Base-by-base conservation (phyloP, 345 rosid species). In the Acer saccharum region DNA sequence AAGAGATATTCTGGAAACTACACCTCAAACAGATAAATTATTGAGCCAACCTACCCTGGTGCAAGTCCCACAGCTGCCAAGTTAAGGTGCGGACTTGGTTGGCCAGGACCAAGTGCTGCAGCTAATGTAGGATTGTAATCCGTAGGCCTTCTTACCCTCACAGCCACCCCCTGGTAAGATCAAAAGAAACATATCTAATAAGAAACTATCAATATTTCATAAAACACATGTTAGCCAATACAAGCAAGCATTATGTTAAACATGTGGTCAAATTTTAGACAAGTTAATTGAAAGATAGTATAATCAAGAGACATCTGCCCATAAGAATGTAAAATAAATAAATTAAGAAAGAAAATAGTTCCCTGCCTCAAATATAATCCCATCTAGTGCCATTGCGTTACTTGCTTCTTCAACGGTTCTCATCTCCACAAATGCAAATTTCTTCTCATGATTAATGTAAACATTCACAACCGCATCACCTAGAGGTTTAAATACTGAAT, bases 121-220 rank as follows among this genome's bases (percentile, higher is more conserved):
- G 90, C 90, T 43, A 87, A 75, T 10, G 90, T 70, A 20, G 90
- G 90, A 69, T 87, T 87, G 60, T 87, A 87, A 73, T 87, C 90
- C 25, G 83, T 87, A 9, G 90, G 90, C 76, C 90, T 83, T 73
- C 86, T 77, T 41, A 87, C 90, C 81, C 83, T 87, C 67, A 87
- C 90, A 29, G 88, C 84, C 35, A 80, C 86, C 35, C 90, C 90
- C 90, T 87, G 66, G 23, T 14, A 66, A 78, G 61, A 61, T 16
- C 78, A 81, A 50, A 32, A 64, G 29, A 29, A 14, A 23, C 68
- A 70, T 23, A 25, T 44, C 73, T 58, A 79, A 72, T 32, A 71
- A 71, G 4, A 6, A 62, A 44, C 54, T 23, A 12, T 12, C 43
- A 43, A 44, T 58, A 7, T 27, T 44, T 58, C 60, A 69, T 23